A percentile compares a stretch with the other conserved stretches of the same genome.
These are phyloP conservation scores for Cicer pinnatifidum DNA, from an alignment of 306 rosid species.

Conservation along the genomic window DNA sequence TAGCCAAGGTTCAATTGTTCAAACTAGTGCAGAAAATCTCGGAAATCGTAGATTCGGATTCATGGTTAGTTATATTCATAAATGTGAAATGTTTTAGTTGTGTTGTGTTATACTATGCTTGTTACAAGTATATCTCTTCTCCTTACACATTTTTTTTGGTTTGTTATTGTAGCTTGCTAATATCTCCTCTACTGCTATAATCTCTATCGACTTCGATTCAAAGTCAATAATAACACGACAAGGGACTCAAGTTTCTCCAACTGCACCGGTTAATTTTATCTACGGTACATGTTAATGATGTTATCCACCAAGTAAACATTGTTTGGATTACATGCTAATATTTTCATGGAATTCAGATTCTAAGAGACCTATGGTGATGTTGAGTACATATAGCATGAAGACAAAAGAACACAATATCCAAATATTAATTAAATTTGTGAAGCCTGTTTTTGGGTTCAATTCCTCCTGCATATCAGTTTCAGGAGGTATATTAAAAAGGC, in stretches of 20 bases:
- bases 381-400: slow-evolving; percentile 72
- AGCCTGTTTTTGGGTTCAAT: slow-evolving; percentile 87
- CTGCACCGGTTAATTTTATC: slow-evolving; percentile 74
- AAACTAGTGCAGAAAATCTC: slow-evolving; percentile 48
- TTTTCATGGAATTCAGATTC: slow-evolving; percentile 63
- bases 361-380: slow-evolving; percentile 72
- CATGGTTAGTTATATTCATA: slow-evolving; percentile 60
- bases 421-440: slow-evolving; percentile 59
- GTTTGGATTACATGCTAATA: slow-evolving; percentile 20
- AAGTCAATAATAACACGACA: slow-evolving; percentile 70
- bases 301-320: slow-evolving; percentile 23
- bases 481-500: slow-evolving; percentile 77
- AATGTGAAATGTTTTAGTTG: slow-evolving; percentile 20
- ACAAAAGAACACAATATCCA: slow-evolving; percentile 67
- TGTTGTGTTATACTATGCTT: slow-evolving; percentile 22
- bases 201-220: slow-evolving; percentile 65
- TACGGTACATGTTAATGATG: slow-evolving; percentile 58
- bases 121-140: slow-evolving; percentile 34
- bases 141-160: slow-evolving; percentile 41
- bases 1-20: slow-evolving; percentile 67
- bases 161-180: slow-evolving; percentile 63
- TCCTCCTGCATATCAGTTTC: slow-evolving; percentile 66
- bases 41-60: slow-evolving; percentile 82
- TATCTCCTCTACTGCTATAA: slow-evolving; percentile 60
- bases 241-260: slow-evolving; percentile 76